A percentile compares a stretch with the other conserved stretches of the same genome.
These are phyloP conservation scores for Malus hybrid DNA, from an alignment of 331 rosid species.

Conservation along the genomic window DNA sequence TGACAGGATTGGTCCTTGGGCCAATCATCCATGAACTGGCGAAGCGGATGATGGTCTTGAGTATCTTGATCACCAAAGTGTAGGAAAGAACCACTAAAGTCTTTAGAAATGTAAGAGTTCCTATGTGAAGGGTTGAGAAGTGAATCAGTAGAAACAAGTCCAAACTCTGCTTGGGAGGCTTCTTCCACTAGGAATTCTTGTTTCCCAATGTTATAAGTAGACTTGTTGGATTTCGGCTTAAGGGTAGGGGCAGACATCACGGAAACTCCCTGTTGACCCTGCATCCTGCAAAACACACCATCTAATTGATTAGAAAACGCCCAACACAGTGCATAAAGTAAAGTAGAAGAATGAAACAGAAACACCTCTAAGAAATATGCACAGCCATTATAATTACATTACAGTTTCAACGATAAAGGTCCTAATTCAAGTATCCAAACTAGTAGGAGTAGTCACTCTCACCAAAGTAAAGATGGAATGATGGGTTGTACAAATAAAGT, in stretches of 20 bases:
- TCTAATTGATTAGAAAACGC: constrained; percentile 16
- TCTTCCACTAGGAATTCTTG: constrained; percentile 11
- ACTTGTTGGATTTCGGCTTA: neutral
- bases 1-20: constrained; percentile 30
- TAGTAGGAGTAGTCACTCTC: constrained; percentile 23
- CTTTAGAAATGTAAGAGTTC: constrained; percentile 27
- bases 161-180: constrained; percentile 27
- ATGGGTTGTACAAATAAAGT: constrained; percentile 26
- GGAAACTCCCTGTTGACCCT: constrained; percentile 12
- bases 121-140: constrained; percentile 41
- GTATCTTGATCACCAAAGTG: constrained; percentile 27
- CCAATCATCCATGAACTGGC: constrained; percentile 32
- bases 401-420: constrained; percentile 12
- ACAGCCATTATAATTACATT: neutral
- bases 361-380: constrained; percentile 1
- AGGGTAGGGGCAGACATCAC: constrained; percentile 21
- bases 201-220: neutral
- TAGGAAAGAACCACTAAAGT: constrained; percentile 28
- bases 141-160: constrained; percentile 40
- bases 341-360: neutral
- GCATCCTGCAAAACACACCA: constrained; percentile 22
- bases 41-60: constrained; percentile 30
- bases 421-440: constrained; percentile 14
- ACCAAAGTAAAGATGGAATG: constrained; percentile 18
- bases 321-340: neutral